Evolutionary conservation across 2,329 filamentous ascomycete species (phyloP).

Genomic region (Ophiostoma montium): DNA sequence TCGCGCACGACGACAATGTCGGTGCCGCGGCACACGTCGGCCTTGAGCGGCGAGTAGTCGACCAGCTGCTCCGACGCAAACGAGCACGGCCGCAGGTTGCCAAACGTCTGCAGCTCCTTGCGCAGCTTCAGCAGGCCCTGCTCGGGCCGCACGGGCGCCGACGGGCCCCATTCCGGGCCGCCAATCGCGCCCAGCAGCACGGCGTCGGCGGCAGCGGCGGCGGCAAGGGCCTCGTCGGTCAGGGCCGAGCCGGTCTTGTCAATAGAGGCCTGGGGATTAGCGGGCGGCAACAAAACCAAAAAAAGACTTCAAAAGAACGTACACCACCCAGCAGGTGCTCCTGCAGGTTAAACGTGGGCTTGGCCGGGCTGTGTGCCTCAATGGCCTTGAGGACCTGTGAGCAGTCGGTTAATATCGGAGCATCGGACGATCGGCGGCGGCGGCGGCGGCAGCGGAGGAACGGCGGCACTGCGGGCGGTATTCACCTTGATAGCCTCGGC

Average conservation of each 20-base stretch:
- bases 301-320: conserved; percentile 27
- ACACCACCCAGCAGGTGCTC: conserved; percentile 86
- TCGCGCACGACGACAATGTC: conserved; percentile 91
- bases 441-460: no score
- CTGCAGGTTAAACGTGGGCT: conserved; percentile 73
- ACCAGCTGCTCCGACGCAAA: conserved; percentile 82
- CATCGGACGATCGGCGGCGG: background rate
- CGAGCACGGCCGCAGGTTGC: conserved; percentile 90
- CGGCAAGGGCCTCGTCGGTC: conserved; percentile 67
- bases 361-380: conserved; percentile 54
- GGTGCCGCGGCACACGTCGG: conserved; percentile 68
- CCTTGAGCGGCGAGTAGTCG: conserved; percentile 74
- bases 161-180: conserved; percentile 92
- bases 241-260: conserved; percentile 65
- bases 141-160: conserved; percentile 66
- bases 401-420: background rate
- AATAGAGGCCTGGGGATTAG: conserved; percentile 58
- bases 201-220: conserved; percentile 74
- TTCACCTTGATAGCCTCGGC: conserved; percentile 70
- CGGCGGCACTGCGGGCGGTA: no score
- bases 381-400: conserved; percentile 62
- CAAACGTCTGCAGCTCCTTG: conserved; percentile 87
- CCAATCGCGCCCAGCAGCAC: conserved; percentile 89
- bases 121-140: conserved; percentile 82
- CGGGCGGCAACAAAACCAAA: background rate